These are phyloP conservation scores for Colletotrichum sp. DNA, from an alignment of 2,329 filamentous ascomycete species.

Conservation along the genomic window DNA sequence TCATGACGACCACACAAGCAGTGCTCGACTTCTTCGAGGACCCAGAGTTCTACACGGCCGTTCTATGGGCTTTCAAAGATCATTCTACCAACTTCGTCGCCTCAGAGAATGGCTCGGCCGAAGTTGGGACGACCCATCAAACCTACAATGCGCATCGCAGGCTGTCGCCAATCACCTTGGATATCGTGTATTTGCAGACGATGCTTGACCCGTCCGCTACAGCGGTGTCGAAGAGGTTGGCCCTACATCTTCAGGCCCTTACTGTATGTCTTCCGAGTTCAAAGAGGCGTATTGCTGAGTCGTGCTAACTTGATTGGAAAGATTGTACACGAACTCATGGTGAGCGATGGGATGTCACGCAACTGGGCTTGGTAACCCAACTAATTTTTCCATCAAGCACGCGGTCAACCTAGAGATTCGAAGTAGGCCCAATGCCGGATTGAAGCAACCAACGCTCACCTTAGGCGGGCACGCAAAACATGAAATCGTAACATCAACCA, in stretches of 20 bases:
- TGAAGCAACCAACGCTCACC: not conserved
- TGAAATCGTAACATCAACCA: not conserved
- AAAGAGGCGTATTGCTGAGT: accelerated
- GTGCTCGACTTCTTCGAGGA: not conserved
- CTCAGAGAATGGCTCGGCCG: not conserved
- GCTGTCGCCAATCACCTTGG: not conserved
- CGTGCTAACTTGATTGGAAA: not conserved
- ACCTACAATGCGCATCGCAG: not conserved
- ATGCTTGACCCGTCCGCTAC: not conserved
- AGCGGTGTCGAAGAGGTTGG: not conserved
- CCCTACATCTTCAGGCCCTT: not conserved
- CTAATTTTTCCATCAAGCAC: not conserved
- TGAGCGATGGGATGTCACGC: not conserved
- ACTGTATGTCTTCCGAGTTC: not conserved
- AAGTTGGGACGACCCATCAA: not conserved
- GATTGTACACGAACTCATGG: not conserved
- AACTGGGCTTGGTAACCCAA: accelerated
- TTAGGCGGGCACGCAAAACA: not conserved
- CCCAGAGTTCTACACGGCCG: not conserved
- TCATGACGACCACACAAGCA: not conserved
- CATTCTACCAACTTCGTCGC: not conserved
- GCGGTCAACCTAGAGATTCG: not conserved
- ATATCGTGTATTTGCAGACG: not conserved
- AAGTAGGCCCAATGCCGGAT: not conserved
- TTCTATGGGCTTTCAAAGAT: not conserved